Evolutionary conservation across 495 filamentous ascomycete species (phyloP), one percentile per base, ranked within the genome.

Genomic region (Oidiodendron maius): DNA sequence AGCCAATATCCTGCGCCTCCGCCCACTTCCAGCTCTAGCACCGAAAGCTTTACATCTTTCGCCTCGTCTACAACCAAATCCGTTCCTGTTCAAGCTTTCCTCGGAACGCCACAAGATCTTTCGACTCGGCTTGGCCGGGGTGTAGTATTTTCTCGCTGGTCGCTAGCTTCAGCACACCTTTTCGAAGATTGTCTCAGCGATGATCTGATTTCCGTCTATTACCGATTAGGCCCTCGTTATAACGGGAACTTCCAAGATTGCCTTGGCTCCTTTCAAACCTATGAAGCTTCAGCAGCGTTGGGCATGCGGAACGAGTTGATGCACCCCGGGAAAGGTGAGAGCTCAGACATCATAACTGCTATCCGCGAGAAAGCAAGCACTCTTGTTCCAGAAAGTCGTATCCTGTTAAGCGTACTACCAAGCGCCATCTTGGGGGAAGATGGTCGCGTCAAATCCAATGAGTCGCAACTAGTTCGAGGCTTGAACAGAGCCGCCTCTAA

Each of bases 211-310:
- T 82, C 91, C 20, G 93, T 97, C 2, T 86, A 91, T 56, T 88
- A 84, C 63, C 86, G 89, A 44, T 81, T 98, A 13, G 91, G 93
- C 1, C 83, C 87, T 17, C 82, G 89, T 26, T 98, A 98, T 57
- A 81, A 85, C 63, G 93, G 93, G 1, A 97, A 96, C 60, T 95
- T 91, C 57, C 93, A 98, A 62, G 93, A 98, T 61, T 90, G 89
- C 52, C 73, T 98, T 17, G 93, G 93, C 9, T 91, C 91, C 13
- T 96, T 98, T 59, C 91, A 96, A 60, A 98, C 93, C 0, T 98
- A 97, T 61, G 83, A 83, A 51, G 90, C 94, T n/a, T 96, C 94
- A 20, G 91, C 93, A 15, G 80, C 86, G 21, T 68, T 98, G 21
- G 91, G 91, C 48, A 72, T 96, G 44, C 84, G 89, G 42, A 96